These are phyloP conservation scores for Heteromeles arbutifolia DNA, from an alignment of 306 rosid species.

Conservation along the genomic window DNA sequence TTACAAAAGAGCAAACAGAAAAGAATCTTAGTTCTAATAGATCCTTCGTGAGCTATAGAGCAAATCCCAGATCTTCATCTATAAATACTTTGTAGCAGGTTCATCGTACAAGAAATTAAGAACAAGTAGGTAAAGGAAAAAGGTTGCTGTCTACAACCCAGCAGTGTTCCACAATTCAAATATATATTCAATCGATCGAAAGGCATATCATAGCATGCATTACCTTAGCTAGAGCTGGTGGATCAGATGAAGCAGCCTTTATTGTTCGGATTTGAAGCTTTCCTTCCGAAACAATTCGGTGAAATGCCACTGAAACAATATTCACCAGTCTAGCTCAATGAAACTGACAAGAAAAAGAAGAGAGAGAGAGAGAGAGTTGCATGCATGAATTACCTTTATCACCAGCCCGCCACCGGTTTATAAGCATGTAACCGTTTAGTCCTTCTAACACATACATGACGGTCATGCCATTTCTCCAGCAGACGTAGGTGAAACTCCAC, in stretches of 20 bases:
- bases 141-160: no score
- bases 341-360: not conserved
- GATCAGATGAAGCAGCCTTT: not conserved
- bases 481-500: not conserved
- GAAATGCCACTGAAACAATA: conserved; percentile 20
- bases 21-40: no score
- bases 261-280: conserved; percentile 17
- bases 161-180: no score
- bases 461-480: conserved; percentile 10
- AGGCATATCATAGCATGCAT: not conserved
- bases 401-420: not conserved
- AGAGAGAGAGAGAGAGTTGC: not conserved
- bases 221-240: conserved; percentile 9
- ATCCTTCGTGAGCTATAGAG: no score
- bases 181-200: not conserved
- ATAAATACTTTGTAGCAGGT: no score
- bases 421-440: no score
- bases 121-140: no score
- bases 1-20: no score
- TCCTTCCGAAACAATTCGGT: conserved; percentile 11
- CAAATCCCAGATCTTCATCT: no score
- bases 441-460: no score
- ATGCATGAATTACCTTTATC: conserved; percentile 17
- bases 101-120: no score
- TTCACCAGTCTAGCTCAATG: not conserved